A percentile compares a stretch with the other conserved stretches of the same genome.
Evolutionary conservation across 2,329 filamentous ascomycete species (phyloP).

Genomic region (Podosphaera xanthii): DNA sequence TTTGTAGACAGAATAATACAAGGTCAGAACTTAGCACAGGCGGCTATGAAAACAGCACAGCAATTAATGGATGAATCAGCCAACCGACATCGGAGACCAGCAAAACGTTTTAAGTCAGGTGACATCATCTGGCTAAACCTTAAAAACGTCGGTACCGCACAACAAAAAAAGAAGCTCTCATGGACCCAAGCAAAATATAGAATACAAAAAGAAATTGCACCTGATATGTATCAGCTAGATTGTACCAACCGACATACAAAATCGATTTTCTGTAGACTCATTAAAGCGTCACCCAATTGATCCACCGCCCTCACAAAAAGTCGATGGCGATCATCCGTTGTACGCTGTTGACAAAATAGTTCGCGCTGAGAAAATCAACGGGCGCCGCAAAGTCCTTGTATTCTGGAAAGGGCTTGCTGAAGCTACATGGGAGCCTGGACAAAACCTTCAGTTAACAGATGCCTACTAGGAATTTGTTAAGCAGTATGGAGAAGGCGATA

Average conservation of each 20-base stretch:
- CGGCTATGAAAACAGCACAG: not conserved
- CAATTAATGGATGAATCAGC: not conserved
- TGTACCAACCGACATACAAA: conserved; percentile 1
- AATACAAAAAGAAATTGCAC: not conserved
- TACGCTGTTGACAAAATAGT: not conserved
- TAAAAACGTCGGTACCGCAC: not conserved
- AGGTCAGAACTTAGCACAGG: not conserved
- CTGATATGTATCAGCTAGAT: not conserved
- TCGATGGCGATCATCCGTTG: not conserved
- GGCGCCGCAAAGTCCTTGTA: not conserved
- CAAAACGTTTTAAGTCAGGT: not conserved
- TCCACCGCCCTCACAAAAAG: conserved; percentile 1
- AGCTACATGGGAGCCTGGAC: not conserved
- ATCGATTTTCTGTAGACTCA: conserved; percentile 1
- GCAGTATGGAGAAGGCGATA: no score
- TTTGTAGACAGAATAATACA: not conserved
- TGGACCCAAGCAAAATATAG: conserved; percentile 1
- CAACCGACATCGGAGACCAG: not conserved
- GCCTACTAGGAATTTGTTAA: not conserved
- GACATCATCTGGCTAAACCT: not conserved
- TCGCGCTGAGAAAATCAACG: not conserved
- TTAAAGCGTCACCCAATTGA: not conserved
- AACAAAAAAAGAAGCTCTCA: not conserved
- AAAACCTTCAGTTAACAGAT: not conserved
- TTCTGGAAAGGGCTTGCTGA: not conserved